phyloP scores from a whole-genome alignment of 345 rosid species.

The Psidium guajava region DNA sequence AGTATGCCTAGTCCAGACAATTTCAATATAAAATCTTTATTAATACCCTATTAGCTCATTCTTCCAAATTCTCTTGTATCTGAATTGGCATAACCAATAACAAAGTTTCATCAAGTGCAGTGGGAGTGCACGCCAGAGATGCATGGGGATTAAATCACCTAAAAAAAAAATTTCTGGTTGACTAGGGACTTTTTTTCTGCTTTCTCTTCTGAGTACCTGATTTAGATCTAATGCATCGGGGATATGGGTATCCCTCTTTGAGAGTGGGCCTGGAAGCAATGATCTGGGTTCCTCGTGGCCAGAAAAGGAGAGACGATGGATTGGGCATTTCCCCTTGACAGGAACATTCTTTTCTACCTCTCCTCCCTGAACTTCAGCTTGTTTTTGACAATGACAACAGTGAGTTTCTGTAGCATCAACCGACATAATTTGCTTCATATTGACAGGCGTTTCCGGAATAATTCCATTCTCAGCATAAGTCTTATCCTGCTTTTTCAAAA shows the following conservation, averaged over 20 bases:
- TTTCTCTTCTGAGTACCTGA: background rate
- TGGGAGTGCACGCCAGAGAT: too few relatives aligned
- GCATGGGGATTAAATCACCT: too few relatives aligned
- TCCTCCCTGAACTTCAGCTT: background rate
- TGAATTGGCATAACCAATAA: background rate
- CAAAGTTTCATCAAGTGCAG: background rate
- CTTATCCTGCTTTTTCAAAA: background rate
- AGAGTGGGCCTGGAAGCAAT: too few relatives aligned
- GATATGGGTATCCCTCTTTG: too few relatives aligned
- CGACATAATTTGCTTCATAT: background rate
- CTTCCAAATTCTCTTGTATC: background rate
- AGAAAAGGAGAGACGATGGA: background rate
- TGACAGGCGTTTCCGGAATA: background rate
- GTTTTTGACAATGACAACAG: background rate
- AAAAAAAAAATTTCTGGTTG: background rate
- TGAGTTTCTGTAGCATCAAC: background rate
- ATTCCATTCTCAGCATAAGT: background rate
- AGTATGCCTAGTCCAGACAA: background rate
- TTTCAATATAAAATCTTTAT: background rate
- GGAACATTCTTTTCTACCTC: background rate
- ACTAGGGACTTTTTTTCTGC: background rate
- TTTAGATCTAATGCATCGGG: background rate
- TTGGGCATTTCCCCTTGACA: background rate
- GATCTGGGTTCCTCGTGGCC: background rate
- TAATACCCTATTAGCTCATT: accelerated